phyloP scores from a whole-genome alignment of 2,329 filamentous ascomycete species.

The Davidsoniella neocaledoniae region DNA sequence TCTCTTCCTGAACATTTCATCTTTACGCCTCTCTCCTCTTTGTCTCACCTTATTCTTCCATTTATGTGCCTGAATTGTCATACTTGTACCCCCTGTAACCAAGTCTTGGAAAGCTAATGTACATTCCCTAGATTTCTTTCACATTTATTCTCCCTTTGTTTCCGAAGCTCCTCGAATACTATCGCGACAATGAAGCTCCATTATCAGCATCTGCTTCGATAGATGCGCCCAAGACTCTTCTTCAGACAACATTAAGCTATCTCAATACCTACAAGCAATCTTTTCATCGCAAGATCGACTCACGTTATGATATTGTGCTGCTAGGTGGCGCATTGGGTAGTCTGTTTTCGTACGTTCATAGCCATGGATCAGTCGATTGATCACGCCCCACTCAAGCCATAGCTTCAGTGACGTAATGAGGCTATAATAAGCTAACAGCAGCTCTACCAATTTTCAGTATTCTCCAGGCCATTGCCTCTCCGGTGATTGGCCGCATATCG shows the following conservation, averaged over 20 bases:
- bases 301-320: constrained; percentile 90
- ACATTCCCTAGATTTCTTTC: constrained; percentile 64
- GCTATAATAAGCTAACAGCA: neutral
- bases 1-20: neutral
- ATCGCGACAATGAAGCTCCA: constrained; percentile 63
- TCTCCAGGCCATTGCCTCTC: constrained; percentile 81
- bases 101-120: neutral
- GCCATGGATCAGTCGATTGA: too few species aligned
- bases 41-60: neutral
- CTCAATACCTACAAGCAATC: constrained; percentile 90
- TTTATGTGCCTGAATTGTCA: too few species aligned
- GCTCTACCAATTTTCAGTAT: constrained; percentile 33
- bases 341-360: constrained; percentile 49
- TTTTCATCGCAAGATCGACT: constrained; percentile 84
- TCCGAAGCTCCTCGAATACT: constrained; percentile 89
- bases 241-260: constrained; percentile 63
- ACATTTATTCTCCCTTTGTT: constrained; percentile 97
- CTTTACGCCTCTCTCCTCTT: neutral
- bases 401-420: neutral
- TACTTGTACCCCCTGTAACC: too few species aligned
- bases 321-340: constrained; percentile 87
- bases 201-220: constrained; percentile 21
- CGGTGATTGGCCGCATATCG: constrained; percentile 74
- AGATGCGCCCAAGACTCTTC: constrained; percentile 42
- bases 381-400: constrained; percentile 1